These are phyloP conservation scores for Bauhinia variegata DNA, from an alignment of 306 rosid genomes.

Conservation along the genomic window DNA sequence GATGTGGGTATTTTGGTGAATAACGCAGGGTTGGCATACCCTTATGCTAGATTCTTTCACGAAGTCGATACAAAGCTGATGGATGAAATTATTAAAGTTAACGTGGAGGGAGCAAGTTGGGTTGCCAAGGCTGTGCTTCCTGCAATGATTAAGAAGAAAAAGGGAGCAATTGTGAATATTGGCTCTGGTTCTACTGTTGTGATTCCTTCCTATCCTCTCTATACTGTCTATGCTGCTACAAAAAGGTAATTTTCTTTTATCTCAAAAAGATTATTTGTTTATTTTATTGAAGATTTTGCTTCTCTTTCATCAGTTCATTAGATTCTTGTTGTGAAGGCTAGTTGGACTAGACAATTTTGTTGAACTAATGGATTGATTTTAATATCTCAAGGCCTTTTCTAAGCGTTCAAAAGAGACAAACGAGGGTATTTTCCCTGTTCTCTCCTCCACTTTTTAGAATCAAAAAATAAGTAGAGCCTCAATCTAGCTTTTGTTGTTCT, in stretches of 20 bases:
- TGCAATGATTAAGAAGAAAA: conserved; percentile 55
- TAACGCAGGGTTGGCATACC: conserved; percentile 39
- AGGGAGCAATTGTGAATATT: conserved; percentile 59
- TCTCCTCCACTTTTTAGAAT: too few species aligned
- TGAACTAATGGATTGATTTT: too few species aligned
- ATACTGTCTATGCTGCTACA: conserved; percentile 55
- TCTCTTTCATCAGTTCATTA: too few species aligned
- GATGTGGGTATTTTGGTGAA: conserved; percentile 45
- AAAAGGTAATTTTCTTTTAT: conserved; percentile 49
- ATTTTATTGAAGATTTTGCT: too few species aligned
- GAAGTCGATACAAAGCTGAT: conserved; percentile 43
- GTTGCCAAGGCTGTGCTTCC: conserved; percentile 56
- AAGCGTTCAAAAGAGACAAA: too few species aligned
- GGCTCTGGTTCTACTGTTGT: conserved; percentile 54
- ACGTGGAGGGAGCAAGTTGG: conserved; percentile 54
- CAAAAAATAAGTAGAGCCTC: too few species aligned
- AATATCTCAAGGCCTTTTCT: too few species aligned
- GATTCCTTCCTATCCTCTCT: conserved; percentile 53
- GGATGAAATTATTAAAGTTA: conserved; percentile 42
- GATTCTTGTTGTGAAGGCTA: too few species aligned
- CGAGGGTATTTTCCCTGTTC: too few species aligned
- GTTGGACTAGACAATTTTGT: too few species aligned
- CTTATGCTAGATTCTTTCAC: conserved; percentile 45
- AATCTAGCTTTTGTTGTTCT: too few species aligned
- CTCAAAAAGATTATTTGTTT: too few species aligned